Conservation (phyloP, 257 asterid species). For the Orobanche coerulescens region DNA sequence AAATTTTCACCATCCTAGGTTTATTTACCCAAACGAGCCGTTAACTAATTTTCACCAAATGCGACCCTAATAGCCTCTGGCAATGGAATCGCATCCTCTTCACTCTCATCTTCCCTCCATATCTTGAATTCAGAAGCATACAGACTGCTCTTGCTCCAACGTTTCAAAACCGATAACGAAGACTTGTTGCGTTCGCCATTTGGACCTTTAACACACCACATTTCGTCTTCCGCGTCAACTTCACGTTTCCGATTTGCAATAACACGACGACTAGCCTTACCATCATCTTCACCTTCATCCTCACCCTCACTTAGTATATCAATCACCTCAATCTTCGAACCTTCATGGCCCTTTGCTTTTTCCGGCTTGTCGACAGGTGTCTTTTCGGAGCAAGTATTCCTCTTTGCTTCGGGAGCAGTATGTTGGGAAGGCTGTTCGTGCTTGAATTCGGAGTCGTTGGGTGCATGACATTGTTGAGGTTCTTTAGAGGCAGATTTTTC, state of each 20-base stretch:
- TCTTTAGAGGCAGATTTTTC: neutral
- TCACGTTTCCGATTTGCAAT: neutral
- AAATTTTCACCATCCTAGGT: no score
- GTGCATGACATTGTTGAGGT: neutral
- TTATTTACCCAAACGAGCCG: no score
- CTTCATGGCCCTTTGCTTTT: slow-evolving; percentile 11
- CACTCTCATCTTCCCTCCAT: slow-evolving; percentile 35
- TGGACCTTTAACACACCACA: slow-evolving; percentile 29
- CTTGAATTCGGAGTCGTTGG: neutral
- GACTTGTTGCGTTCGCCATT: slow-evolving; percentile 21
- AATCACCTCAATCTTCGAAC: neutral
- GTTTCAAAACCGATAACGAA: slow-evolving; percentile 26
- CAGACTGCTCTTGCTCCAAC: slow-evolving; percentile 14
- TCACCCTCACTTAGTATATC: slow-evolving; percentile 24
- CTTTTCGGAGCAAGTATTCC: neutral
- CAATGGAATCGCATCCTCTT: no score
- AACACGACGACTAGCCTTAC: neutral
- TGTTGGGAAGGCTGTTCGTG: neutral
- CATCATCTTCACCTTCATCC: neutral
- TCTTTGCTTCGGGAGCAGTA: neutral
- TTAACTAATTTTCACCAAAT: no score
- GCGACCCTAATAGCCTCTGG: no score
- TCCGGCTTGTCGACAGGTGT: neutral
- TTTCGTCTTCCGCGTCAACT: slow-evolving; percentile 17
- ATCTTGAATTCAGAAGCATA: slow-evolving; percentile 31